A percentile compares a stretch with the other conserved stretches of the same genome.
Evolutionary conservation across 2,329 filamentous ascomycete species (phyloP).

Genomic region (Ophiostoma sp.): DNA sequence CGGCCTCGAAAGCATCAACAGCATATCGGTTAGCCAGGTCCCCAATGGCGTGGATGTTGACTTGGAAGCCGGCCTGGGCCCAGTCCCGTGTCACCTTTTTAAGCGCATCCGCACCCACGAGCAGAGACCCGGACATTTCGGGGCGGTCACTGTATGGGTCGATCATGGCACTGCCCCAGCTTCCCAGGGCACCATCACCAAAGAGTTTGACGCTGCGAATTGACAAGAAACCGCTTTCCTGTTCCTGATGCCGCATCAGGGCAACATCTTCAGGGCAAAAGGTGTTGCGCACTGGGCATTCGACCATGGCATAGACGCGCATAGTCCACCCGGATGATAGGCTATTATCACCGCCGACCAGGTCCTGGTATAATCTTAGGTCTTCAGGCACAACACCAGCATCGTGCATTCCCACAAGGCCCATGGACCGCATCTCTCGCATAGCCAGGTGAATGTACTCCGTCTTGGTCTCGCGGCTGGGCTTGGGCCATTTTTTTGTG

Average conservation of each 20-base stretch:
- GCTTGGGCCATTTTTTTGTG: conserved; percentile 51
- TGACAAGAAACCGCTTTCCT: conserved; percentile 45
- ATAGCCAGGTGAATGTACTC: conserved; percentile 56
- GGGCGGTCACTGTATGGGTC: conserved; percentile 62
- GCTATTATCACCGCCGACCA: not conserved
- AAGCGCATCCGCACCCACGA: conserved; percentile 59
- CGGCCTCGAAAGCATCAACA: conserved; percentile 56
- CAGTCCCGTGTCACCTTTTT: conserved; percentile 50
- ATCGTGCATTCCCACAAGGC: conserved; percentile 64
- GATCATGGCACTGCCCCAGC: conserved; percentile 67
- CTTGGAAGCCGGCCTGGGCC: conserved; percentile 58
- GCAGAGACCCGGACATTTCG: conserved; percentile 56
- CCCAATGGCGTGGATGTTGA: conserved; percentile 68
- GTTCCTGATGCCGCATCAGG: conserved; percentile 37
- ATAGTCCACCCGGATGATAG: conserved; percentile 54
- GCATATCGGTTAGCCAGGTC: conserved; percentile 62
- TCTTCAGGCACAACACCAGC: conserved; percentile 56
- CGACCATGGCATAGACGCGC: conserved; percentile 63
- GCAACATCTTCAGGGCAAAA: conserved; percentile 48
- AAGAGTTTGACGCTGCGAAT: conserved; percentile 65
- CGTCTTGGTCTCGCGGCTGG: conserved; percentile 47
- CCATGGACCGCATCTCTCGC: conserved; percentile 55
- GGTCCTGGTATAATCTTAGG: conserved; percentile 47
- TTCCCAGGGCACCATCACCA: conserved; percentile 63
- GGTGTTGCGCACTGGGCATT: conserved; percentile 59